Evolutionary conservation across 148 eudicot species (phyloP), one percentile per base, ranked within the genome.

Genomic region (Limonium bicolor): DNA sequence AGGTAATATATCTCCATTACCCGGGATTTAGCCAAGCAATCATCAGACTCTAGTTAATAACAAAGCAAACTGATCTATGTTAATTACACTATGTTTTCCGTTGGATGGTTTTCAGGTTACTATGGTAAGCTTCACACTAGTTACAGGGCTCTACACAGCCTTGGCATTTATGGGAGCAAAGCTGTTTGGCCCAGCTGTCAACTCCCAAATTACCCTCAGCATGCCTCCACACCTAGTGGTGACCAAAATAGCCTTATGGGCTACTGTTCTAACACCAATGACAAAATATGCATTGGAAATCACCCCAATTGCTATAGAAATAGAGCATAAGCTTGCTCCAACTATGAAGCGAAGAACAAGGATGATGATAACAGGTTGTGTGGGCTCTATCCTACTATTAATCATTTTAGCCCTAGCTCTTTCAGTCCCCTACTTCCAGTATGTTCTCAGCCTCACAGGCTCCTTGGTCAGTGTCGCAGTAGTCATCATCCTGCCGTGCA

Each of bases 271-370:
- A 25, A 72, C 94, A 1, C 83, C 94, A 7, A 75, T 83, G 83
- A 78, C 94, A 16, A 78, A 78, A 65, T 78, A 83, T 21, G 80
- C 94, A 0, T 73, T 83, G 5, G 77, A 83, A 51, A 74, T 75
- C 34, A 65, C 83, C 21, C 94, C 86, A 12, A 60, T 82, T 29
- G 86, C 86, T 1, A 60, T 67, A 31, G 69, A 75, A 28, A 61
- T 75, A 21, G 94, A 82, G 27, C 68, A 62, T 0, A 64, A 25
- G 13, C 73, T 82, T 52, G 66, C 76, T 3, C 49, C 28, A 13
- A 41, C 63, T 1, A 64, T 72, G 65, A 70, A 51, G 27, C 44
- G 73, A 2, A 63, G 70, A 46, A 72, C 66, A 13, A 75, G 49
- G 50, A 60, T 42, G 62, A 55, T 72, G 31, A 38, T 75, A 25